These are phyloP conservation scores for Rhodotorula sp. DNA, from an alignment of 1,284 basidiomycete species.

Conservation along the genomic window DNA sequence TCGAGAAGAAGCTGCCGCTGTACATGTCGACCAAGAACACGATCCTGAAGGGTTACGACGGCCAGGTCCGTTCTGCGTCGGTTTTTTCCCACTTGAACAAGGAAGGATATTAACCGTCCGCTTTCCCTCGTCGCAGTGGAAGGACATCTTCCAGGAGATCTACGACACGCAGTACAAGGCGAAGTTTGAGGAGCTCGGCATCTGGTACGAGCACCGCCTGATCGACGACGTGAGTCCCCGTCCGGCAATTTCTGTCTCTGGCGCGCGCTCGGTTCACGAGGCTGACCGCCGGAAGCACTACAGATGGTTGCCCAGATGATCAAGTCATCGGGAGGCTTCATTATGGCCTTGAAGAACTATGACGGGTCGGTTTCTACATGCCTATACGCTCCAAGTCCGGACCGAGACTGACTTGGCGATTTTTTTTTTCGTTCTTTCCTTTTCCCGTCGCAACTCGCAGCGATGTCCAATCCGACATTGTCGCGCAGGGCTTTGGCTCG, in stretches of 20 bases:
- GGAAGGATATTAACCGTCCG: neutral
- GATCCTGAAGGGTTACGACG: slow-evolving; percentile 93
- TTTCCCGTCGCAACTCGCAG: slow-evolving; percentile 70
- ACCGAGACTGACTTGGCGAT: neutral
- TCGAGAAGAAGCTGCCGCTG: slow-evolving; percentile 89
- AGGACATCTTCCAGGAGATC: slow-evolving; percentile 71
- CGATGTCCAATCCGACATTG: slow-evolving; percentile 62
- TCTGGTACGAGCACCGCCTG: slow-evolving; percentile 95
- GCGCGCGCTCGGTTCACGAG: slow-evolving; percentile 7
- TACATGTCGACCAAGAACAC: slow-evolving; percentile 99
- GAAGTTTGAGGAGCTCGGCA: slow-evolving; percentile 73
- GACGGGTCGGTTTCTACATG: slow-evolving; percentile 1
- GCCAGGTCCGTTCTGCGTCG: slow-evolving; percentile 51
- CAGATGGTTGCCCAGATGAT: slow-evolving; percentile 97
- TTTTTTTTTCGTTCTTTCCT: neutral
- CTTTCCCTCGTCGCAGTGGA: slow-evolving; percentile 62
- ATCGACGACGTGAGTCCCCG: slow-evolving; percentile 52
- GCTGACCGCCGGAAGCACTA: slow-evolving; percentile 56
- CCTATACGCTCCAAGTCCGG: neutral
- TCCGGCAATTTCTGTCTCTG: neutral
- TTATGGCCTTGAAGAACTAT: slow-evolving; percentile 82
- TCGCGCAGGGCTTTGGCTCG: slow-evolving; percentile 76
- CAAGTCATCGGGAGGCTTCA: slow-evolving; percentile 94
- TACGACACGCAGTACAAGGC: slow-evolving; percentile 66
- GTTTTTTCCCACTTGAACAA: neutral